phyloP scores from a whole-genome alignment of 768 basidiomycete species.

The Tulasnella sp. region DNA sequence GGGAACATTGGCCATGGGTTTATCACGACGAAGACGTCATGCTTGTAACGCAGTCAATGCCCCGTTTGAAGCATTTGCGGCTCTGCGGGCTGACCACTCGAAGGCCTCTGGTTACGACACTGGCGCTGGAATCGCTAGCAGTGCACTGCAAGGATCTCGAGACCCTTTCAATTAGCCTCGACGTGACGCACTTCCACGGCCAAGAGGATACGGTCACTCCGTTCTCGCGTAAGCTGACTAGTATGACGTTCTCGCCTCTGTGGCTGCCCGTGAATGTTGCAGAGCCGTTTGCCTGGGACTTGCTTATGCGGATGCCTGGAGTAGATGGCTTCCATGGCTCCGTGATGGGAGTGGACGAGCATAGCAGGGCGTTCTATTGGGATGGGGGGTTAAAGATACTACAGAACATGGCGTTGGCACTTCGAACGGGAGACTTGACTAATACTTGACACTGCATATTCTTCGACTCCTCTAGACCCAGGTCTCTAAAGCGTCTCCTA shows the following conservation, averaged over 20 bases:
- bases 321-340: neutral
- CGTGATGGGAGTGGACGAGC: neutral
- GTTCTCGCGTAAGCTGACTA: neutral
- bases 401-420: neutral
- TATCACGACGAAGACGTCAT: neutral
- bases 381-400: neutral
- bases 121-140: neutral
- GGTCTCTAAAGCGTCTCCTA: no score
- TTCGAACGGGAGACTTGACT: neutral
- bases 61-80: neutral
- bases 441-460: neutral
- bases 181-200: neutral
- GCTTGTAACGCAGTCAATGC: neutral
- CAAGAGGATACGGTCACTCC: neutral
- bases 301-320: neutral
- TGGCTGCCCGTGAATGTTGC: neutral
- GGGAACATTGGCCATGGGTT: neutral
- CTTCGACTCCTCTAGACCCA: neutral
- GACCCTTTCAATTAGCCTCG: neutral
- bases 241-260: neutral
- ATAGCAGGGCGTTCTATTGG: neutral
- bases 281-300: neutral
- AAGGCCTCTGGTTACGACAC: neutral
- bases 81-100: neutral
- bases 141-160: neutral